A percentile compares a stretch with the other conserved stretches of the same genome.
Conservation (phyloP, 129 eudicot genomes). For the Kitagawia praeruptora region DNA sequence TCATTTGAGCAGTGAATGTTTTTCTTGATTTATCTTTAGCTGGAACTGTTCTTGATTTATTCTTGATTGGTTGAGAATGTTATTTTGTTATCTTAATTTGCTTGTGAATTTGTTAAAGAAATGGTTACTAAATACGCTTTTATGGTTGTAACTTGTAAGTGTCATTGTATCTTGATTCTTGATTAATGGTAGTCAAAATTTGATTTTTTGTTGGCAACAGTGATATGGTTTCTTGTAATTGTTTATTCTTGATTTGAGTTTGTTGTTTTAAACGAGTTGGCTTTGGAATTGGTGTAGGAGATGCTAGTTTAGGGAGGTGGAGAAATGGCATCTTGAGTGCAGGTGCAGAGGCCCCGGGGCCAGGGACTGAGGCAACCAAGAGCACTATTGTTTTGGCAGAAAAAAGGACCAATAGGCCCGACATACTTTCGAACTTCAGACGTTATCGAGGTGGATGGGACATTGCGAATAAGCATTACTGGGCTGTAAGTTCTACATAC, state of each 20-base stretch:
- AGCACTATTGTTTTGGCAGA: slow-evolving; percentile 71
- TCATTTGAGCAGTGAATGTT: not conserved
- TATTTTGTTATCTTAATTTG: not conserved
- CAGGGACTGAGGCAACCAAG: slow-evolving; percentile 7
- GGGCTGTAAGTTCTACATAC: slow-evolving; percentile 65
- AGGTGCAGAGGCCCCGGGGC: slow-evolving; percentile 23
- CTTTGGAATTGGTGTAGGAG: slow-evolving; percentile 15
- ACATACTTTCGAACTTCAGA: slow-evolving; percentile 48
- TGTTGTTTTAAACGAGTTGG: not conserved
- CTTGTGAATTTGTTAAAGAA: not conserved
- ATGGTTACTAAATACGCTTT: not conserved
- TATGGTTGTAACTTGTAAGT: not conserved
- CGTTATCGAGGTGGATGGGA: slow-evolving; percentile 83
- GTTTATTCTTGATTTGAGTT: not conserved
- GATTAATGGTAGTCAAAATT: not conserved
- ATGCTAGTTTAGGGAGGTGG: slow-evolving; percentile 20
- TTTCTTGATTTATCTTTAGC: not conserved
- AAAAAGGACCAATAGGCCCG: slow-evolving; percentile 73
- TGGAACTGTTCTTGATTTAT: not conserved
- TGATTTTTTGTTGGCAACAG: not conserved
- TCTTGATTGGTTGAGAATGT: not conserved
- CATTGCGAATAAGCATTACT: slow-evolving; percentile 72
- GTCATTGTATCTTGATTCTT: not conserved
- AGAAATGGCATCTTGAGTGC: slow-evolving; percentile 18
- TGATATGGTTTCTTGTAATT: not conserved